Evolutionary conservation across 768 basidiomycete species (phyloP), one percentile per base, ranked within the genome.

Genomic region (Boletus edulis): DNA sequence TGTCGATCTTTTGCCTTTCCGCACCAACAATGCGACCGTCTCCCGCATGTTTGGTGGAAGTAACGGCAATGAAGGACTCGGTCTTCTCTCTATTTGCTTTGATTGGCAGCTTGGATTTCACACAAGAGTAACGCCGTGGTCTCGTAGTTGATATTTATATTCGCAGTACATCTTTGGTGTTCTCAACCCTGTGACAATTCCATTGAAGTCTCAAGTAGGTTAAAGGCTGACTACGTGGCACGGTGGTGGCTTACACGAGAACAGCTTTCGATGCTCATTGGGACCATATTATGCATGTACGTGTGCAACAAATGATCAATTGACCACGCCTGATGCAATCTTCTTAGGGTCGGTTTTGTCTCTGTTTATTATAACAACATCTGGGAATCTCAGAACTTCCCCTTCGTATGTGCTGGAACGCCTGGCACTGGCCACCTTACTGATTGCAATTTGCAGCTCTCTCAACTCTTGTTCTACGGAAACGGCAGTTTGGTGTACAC

Each of bases 31-130:
- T 49, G 60, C 79, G 1, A 74, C 75, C 67, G 73, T 85, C 54
- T 79, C 82, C 0, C 74, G 78, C 27, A 70, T 85, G 31, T 85
- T 86, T 60, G 84, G 84, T 49, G 84, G 84, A 39, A 81, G 77
- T 39, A 78, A 81, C 32, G 84, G 77, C 51, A 84, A 86, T 51
- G 83, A 85, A 66, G 84, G 84, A 8, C 75, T 86, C 39, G 85
- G 83, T 12, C 67, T 81, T 49, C 78, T 86, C 42, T 76, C 84
- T 2, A 64, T 85, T 38, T 83, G 75, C 57, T 69, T 86, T 14
- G 85, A 87, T 61, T 86, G 85, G 84, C 81, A 83, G 70, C 70
- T 70, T 52, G 1, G 76, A 13, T 47, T 35, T 75, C 39, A 34
- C 64, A 77, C 51, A 5, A 17, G 44, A 35, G n/a, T 10, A 15